Percentiles rank a stretch among this genome's conserved stretches.
Conservation (phyloP, 495 filamentous ascomycete species). For the Venustampulla echinocandica region DNA sequence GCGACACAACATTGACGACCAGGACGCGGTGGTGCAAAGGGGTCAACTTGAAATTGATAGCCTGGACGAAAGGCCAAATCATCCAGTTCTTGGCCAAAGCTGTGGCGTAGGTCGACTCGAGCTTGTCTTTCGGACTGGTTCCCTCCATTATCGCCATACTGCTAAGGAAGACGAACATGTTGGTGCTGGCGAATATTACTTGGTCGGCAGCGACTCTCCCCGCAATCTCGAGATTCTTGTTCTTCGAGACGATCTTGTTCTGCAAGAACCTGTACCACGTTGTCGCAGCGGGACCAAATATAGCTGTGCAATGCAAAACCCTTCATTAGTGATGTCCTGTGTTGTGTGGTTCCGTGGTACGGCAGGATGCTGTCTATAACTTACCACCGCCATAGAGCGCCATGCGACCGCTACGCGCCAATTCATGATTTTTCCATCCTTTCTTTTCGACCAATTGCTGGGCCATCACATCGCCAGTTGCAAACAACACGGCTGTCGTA, state of each 20-base stretch:
- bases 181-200: slow-evolving; percentile 70
- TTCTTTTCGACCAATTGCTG: slow-evolving; percentile 85
- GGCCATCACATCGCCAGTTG: slow-evolving; percentile 81
- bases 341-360: no score
- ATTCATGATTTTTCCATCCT: slow-evolving; percentile 71
- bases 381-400: slow-evolving; percentile 82
- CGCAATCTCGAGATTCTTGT: slow-evolving; percentile 58
- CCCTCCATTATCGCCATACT: slow-evolving; percentile 89
- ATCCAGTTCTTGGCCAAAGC: slow-evolving; percentile 79
- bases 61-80: slow-evolving; percentile 88
- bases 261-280: slow-evolving; percentile 81
- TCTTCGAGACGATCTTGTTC: slow-evolving; percentile 53
- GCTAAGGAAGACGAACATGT: slow-evolving; percentile 73
- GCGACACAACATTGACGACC: slow-evolving; percentile 73
- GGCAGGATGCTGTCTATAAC: slow-evolving; percentile 14
- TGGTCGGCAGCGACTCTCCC: slow-evolving; percentile 83
- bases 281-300: slow-evolving; percentile 89
- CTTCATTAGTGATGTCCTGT: slow-evolving; percentile 9
- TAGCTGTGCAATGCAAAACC: slow-evolving; percentile 41
- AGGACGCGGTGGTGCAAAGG: slow-evolving; percentile 79
- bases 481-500: slow-evolving; percentile 83
- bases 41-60: slow-evolving; percentile 83
- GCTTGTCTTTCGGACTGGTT: slow-evolving; percentile 56
- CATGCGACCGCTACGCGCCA: slow-evolving; percentile 80
- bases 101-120: slow-evolving; percentile 53